Conservation (phyloP, 371 early-diverging fungal genomes). For the Mortierella sp. region DNA sequence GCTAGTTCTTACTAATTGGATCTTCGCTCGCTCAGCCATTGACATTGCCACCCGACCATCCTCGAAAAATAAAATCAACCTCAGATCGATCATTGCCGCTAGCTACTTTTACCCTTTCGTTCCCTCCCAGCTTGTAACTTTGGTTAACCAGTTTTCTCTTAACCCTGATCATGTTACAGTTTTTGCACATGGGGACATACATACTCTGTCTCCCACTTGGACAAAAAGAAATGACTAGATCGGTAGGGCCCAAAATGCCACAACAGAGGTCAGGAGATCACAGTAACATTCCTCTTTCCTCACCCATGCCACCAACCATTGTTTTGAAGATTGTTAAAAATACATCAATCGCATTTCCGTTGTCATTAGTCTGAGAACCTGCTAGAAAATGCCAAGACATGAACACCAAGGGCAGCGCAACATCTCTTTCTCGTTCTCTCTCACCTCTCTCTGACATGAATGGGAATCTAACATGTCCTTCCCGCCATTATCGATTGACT, state of each 20-base stretch:
- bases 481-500: neutral
- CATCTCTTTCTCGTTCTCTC: neutral
- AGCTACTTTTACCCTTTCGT: no score
- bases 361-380: neutral
- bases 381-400: constrained; percentile 7
- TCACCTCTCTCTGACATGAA: neutral
- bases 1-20: no score
- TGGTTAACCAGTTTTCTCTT: constrained; percentile 9
- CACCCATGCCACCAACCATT: neutral
- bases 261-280: neutral
- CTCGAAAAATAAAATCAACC: no score
- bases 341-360: neutral
- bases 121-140: neutral
- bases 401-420: neutral
- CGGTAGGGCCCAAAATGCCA: neutral
- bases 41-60: neutral
- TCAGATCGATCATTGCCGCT: no score
- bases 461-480: neutral
- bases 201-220: neutral
- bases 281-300: neutral
- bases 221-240: neutral
- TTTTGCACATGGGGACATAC: neutral
- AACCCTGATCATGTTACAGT: constrained; percentile 17
- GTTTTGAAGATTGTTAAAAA: neutral
- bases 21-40: neutral